These are phyloP conservation scores for Rhamnella rubrinervis DNA, from an alignment of 331 rosid genomes.

Conservation along the genomic window DNA sequence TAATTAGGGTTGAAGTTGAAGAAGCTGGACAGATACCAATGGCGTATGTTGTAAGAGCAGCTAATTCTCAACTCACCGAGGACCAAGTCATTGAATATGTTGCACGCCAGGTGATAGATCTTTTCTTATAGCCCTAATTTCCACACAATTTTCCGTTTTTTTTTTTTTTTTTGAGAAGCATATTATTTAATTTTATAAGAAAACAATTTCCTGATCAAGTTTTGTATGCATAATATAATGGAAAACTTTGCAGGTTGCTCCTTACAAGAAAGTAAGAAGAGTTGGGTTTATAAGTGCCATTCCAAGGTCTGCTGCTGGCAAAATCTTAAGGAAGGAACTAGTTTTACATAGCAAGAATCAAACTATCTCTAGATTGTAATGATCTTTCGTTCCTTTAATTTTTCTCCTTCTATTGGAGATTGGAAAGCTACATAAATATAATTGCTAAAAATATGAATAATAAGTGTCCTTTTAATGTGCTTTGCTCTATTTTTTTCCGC, in stretches of 20 bases:
- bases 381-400: too few species aligned
- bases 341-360: slow-evolving; percentile 49
- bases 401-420: too few species aligned
- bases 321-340: slow-evolving; percentile 87
- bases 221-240: neutral
- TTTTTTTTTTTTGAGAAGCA: neutral
- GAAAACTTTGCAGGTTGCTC: slow-evolving; percentile 69
- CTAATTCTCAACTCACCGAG: slow-evolving; percentile 50
- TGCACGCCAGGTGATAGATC: slow-evolving; percentile 52
- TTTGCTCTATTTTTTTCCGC: too few species aligned
- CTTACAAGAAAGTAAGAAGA: slow-evolving; percentile 77
- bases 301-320: slow-evolving; percentile 89
- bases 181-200: too few species aligned
- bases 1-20: slow-evolving; percentile 66
- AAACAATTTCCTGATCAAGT: neutral
- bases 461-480: too few species aligned
- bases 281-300: slow-evolving; percentile 58
- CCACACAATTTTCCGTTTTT: slow-evolving; percentile 2
- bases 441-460: too few species aligned
- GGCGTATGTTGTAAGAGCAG: slow-evolving; percentile 75
- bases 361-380: slow-evolving; percentile 55
- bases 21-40: slow-evolving; percentile 87
- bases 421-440: too few species aligned
- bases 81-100: slow-evolving; percentile 80
- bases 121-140: neutral